These are phyloP conservation scores for Stygiomarasmius scandens DNA, from an alignment of 1,284 basidiomycete genomes.

Conservation along the genomic window DNA sequence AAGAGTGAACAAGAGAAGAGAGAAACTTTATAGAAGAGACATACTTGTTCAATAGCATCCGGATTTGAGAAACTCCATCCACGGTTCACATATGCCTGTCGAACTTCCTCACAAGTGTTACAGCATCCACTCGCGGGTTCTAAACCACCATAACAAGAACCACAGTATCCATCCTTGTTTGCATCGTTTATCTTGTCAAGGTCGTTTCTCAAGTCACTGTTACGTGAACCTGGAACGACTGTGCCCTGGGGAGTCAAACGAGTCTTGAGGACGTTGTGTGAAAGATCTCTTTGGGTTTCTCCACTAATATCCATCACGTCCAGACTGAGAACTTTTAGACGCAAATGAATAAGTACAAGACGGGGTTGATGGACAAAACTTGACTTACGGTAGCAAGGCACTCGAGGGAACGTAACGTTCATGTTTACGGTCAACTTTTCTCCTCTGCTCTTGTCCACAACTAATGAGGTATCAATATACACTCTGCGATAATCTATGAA, in stretches of 20 bases:
- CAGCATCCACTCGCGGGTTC: constrained; percentile 88
- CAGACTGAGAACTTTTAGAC: constrained; percentile 77
- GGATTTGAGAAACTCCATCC: constrained; percentile 97
- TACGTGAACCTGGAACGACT: constrained; percentile 59
- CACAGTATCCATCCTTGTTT: constrained; percentile 77
- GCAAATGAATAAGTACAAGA: not conserved
- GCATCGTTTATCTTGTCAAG: constrained; percentile 76
- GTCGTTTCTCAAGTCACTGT: constrained; percentile 79
- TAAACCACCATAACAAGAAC: constrained; percentile 95
- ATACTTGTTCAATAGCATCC: constrained; percentile 89
- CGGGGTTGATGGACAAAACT: too few species aligned
- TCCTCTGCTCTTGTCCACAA: constrained; percentile 92
- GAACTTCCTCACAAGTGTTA: constrained; percentile 95
- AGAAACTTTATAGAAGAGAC: constrained; percentile 21
- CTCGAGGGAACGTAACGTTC: constrained; percentile 94
- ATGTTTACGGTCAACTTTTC: constrained; percentile 92
- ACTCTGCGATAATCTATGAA: constrained; percentile 94
- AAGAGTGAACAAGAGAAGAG: constrained; percentile 5
- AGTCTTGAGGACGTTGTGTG: constrained; percentile 88
- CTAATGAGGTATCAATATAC: constrained; percentile 84
- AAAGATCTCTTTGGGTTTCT: constrained; percentile 87
- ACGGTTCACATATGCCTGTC: constrained; percentile 86
- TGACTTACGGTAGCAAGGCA: constrained; percentile 95
- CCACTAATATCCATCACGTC: constrained; percentile 99
- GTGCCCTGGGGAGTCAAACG: constrained; percentile 68